Evolutionary conservation across 2,329 filamentous ascomycete genomes (phyloP), one percentile per base, ranked within the genome.

Genomic region (Chaetothyriales sp.): DNA sequence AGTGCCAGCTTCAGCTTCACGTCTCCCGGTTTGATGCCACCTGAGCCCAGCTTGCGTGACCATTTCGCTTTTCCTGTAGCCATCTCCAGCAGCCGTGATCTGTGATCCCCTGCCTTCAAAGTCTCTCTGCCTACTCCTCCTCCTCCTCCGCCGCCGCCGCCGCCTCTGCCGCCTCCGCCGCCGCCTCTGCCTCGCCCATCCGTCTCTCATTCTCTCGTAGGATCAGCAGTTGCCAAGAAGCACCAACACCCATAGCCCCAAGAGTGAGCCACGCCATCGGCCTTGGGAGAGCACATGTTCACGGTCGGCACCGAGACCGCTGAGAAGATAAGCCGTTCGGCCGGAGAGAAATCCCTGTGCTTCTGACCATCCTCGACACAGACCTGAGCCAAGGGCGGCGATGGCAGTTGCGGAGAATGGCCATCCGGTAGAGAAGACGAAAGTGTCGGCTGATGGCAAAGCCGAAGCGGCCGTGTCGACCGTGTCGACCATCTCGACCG

Each of bases 341-440:
- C 33, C 33, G 33, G 33, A 40, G 33, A 13, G 10, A 40, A 15
- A 40, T 40, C 10, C 10, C 15, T 10, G 29, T 9, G 10, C 10
- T 40, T 15, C 33, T 15, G 33, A 46, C 2, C 8, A 20, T 18
- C 44, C 1, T 46, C 44, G 44, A 46, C 5, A 19, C 22, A 1
- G 19, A 18, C 5, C 44, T 10, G 44, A 28, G 22, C 19, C 44
- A 46, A 10, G 8, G 22, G 51, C 54, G 49, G 54, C 43, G 18
- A 71, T 71, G 69, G 67, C 65, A 28, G 64, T 60, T 48, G 61
- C 64, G 47, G 64, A 62, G 50, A 70, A 70, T 61, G 68, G 68
- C 52, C 60, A 61, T 54, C 61, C 60, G 22, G 57, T 64, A 50
- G 64, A 68, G 49, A 58, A 64, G 29, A 47, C 52, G 45, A 61